Conservation (phyloP, 176 grass and related monocot genomes). For the Zoysia pacifica region DNA sequence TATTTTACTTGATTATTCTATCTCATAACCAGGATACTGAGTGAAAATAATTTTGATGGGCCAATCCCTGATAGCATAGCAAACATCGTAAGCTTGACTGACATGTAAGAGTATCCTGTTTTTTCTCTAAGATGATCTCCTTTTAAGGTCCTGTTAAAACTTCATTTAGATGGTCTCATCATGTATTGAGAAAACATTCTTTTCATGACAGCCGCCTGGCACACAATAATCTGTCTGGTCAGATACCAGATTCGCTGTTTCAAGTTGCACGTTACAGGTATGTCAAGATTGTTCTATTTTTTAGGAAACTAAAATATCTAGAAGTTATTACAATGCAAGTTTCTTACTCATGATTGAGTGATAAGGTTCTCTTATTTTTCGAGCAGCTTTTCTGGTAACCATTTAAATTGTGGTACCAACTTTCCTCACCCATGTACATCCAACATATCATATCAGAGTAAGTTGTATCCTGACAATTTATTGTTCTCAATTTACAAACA, state of each 20-base stretch:
- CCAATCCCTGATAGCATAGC: constrained; percentile 64
- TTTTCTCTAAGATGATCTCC: not conserved
- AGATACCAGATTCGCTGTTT: constrained; percentile 77
- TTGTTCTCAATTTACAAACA: constrained; percentile 9
- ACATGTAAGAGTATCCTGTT: constrained; percentile 62
- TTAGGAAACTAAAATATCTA: not conserved
- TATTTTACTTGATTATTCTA: constrained; percentile 5
- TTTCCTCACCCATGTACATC: constrained; percentile 59
- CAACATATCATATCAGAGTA: constrained; percentile 57
- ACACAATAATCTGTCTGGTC: constrained; percentile 71
- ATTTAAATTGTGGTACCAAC: constrained; percentile 68
- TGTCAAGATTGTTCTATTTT: not conserved
- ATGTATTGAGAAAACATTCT: constrained; percentile 37
- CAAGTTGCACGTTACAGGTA: constrained; percentile 91
- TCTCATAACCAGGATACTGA: constrained; percentile 66
- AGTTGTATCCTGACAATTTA: constrained; percentile 12
- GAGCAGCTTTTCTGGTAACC: constrained; percentile 79
- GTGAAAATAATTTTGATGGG: constrained; percentile 66
- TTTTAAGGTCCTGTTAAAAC: constrained; percentile 23
- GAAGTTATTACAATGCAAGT: not conserved
- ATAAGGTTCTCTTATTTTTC: constrained; percentile 13
- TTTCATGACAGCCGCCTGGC: constrained; percentile 65
- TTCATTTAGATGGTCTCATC: constrained; percentile 9
- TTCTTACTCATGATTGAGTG: constrained; percentile 23
- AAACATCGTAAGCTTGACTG: constrained; percentile 63